Percentiles rank a stretch among this genome's conserved stretches.
These are phyloP conservation scores for Fusarium continuum DNA, from an alignment of 2,329 filamentous ascomycete species.

Conservation along the genomic window DNA sequence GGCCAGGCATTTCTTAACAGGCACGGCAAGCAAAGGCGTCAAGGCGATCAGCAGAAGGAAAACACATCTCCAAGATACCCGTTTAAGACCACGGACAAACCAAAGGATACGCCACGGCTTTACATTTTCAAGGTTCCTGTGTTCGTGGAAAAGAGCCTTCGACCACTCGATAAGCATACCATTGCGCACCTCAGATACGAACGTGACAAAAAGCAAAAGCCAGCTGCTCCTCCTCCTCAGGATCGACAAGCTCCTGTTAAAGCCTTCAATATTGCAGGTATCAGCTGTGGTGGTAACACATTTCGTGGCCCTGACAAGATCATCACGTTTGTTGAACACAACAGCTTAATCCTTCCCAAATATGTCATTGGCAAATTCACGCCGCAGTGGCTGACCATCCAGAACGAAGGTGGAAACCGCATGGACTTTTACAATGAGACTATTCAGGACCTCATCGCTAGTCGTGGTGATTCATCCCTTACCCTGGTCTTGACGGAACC, in stretches of 20 bases:
- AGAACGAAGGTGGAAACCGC: constrained; percentile 12
- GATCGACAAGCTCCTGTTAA: constrained; percentile 35
- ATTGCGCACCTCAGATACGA: constrained; percentile 45
- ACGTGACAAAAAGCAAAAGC: constrained; percentile 40
- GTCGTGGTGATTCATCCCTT: constrained; percentile 49
- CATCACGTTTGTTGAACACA: constrained; percentile 57
- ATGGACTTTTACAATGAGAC: constrained; percentile 61
- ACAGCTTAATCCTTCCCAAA: constrained; percentile 18
- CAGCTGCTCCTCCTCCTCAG: background rate
- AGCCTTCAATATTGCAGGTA: constrained; percentile 21
- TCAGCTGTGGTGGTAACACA: constrained; percentile 60
- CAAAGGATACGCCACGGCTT: constrained; percentile 43
- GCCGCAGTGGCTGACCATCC: constrained; percentile 26
- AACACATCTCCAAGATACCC: background rate
- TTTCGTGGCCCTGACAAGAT: constrained; percentile 46
- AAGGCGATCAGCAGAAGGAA: background rate
- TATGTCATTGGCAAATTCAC: constrained; percentile 14
- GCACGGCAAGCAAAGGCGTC: constrained; percentile 44
- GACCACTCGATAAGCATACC: constrained; percentile 35
- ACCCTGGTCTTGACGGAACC: constrained; percentile 62
- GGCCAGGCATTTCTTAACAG: constrained; percentile 54
- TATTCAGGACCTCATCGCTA: constrained; percentile 57
- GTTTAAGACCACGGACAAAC: background rate
- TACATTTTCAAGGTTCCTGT: constrained; percentile 44
- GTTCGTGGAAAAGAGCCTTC: constrained; percentile 49